Evolutionary conservation across 1,284 basidiomycete species (phyloP).

Genomic region (Pseudomicrostroma phylloplanum): DNA sequence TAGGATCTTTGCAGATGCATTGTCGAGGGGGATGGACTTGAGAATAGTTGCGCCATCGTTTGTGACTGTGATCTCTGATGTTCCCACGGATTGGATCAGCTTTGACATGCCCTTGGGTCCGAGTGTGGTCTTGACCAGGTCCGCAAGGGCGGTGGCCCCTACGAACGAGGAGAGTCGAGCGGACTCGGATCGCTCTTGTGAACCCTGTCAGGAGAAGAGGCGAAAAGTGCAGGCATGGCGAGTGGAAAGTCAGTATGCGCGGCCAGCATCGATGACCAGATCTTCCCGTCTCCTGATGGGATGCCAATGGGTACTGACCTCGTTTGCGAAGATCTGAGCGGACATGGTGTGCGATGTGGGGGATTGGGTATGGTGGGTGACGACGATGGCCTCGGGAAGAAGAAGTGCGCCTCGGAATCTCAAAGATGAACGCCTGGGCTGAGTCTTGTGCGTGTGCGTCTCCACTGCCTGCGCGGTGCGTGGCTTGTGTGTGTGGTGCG

Average conservation of each 20-base stretch:
- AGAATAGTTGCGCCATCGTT: conserved; percentile 99
- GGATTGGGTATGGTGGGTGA: neutral
- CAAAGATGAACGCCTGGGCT: neutral
- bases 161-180: conserved; percentile 94
- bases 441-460: neutral
- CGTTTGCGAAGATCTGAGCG: conserved; percentile 47
- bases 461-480: neutral
- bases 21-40: conserved; percentile 94
- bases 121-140: conserved; percentile 95
- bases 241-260: neutral
- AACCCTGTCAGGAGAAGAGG: conserved; percentile 60
- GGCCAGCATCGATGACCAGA: neutral
- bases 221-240: neutral
- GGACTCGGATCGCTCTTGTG: conserved; percentile 97
- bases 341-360: conserved; percentile 26
- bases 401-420: conserved; percentile 5
- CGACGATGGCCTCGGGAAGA: neutral
- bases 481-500: conserved; percentile 4
- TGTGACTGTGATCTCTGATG: conserved; percentile 90
- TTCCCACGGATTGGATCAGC: conserved; percentile 83
- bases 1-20: conserved; percentile 96
- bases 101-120: conserved; percentile 96
- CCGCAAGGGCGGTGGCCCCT: conserved; percentile 89
- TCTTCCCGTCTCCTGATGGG: too few species aligned
- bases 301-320: conserved; percentile 27